Evolutionary conservation across 495 filamentous ascomycete genomes (phyloP).

Genomic region (Aspergillus carlsbadensis): DNA sequence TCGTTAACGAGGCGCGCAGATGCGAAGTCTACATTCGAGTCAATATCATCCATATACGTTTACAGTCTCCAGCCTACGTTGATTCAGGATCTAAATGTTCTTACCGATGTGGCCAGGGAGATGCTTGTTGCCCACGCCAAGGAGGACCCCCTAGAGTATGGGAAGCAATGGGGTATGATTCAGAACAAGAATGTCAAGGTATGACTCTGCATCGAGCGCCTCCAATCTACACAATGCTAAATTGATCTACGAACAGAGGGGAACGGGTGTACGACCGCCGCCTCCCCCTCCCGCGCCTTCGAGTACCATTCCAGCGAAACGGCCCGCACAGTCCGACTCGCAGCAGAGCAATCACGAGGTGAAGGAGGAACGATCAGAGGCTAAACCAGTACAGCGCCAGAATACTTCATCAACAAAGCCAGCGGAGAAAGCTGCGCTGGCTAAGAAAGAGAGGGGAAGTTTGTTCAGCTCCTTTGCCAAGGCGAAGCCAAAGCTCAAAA

Average conservation of each 20-base stretch:
- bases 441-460: slow-evolving; percentile 62
- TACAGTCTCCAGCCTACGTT: slow-evolving; percentile 78
- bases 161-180: slow-evolving; percentile 66
- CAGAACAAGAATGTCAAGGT: slow-evolving; percentile 64
- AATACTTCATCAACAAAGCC: slow-evolving; percentile 34
- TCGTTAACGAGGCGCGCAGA: slow-evolving; percentile 44
- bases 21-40: slow-evolving; percentile 63
- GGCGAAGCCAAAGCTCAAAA: slow-evolving; percentile 64
- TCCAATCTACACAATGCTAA: slow-evolving; percentile 13
- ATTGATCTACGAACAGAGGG: slow-evolving; percentile 36
- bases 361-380: slow-evolving; percentile 30
- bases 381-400: slow-evolving; percentile 21
- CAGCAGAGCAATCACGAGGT: slow-evolving; percentile 23
- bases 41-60: slow-evolving; percentile 74
- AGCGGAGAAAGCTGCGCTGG: slow-evolving; percentile 34
- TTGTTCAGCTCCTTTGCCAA: slow-evolving; percentile 87
- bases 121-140: slow-evolving; percentile 48
- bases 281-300: slow-evolving; percentile 27
- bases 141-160: slow-evolving; percentile 63
- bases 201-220: neutral
- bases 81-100: slow-evolving; percentile 71
- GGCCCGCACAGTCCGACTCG: slow-evolving; percentile 29
- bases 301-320: slow-evolving; percentile 35
- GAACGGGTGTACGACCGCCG: slow-evolving; percentile 42
- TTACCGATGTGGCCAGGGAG: slow-evolving; percentile 67